Base-by-base conservation (phyloP, 441 rosid genomes). In the Gossypium trilobum region DNA sequence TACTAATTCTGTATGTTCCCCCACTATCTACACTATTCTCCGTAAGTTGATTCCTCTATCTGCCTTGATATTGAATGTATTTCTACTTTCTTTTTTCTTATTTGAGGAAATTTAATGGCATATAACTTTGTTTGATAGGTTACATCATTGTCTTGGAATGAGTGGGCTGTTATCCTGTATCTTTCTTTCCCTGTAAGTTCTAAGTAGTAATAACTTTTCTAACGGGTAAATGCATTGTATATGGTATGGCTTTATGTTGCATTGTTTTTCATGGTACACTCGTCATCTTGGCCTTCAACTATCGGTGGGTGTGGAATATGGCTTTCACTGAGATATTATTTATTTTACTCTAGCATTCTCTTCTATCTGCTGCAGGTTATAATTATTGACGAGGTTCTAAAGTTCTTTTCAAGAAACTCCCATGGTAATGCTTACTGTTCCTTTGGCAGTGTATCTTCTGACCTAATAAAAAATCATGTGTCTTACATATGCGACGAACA, bases 21-120 rank as follows among this genome's bases (percentile, higher is more conserved):
- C 98, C 98, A 10, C 85, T 95, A 31, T 90, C 99, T 48, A 70
- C 89, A 82, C 95, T 95, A 68, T 95, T 95, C 88, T 95, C 99
- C 31, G 99, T 95, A 86, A 87, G 99, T 78, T 60, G 25, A 78
- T 76, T 74, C 33, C 68, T 74, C 46, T 57, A 42, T 73, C 63
- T 33, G 4, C 61, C 19, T 50, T 74, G 55, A 63, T 73, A 65
- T 57, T 51, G 71, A 55, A 0, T 13, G 61, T 31, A 11, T 22
- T 19, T 9, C 6, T 66, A 29, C 66, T 3, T 67, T 65, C 33
- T 2, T 70, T 61, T 56, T 16, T 4, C 58, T 59, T 74, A 48
- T 31, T 48, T 51, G 50, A 31, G 61, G 63, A 69, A 33, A 14
- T 52, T 57, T 57, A 44, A 46, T 74, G 75, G 70, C 65, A 31